These are phyloP conservation scores for Ramaria sp. DNA, from an alignment of 768 basidiomycete genomes.

Conservation along the genomic window DNA sequence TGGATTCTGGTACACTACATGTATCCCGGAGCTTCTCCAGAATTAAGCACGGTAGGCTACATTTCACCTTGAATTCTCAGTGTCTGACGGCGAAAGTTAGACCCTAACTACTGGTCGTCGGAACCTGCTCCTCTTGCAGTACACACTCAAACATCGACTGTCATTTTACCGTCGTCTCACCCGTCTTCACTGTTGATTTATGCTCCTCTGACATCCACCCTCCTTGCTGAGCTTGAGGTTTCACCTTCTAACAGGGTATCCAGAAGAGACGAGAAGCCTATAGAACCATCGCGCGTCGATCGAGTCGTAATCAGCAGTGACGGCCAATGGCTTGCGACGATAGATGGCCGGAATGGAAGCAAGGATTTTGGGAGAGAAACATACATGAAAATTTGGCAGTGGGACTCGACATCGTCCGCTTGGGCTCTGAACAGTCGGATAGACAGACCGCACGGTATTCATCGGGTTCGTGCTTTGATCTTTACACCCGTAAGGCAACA, in stretches of 20 bases:
- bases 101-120: slow-evolving; percentile 25
- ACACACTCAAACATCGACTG: slow-evolving; percentile 59
- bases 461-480: slow-evolving; percentile 47
- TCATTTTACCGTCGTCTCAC: slow-evolving; percentile 88
- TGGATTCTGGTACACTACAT: slow-evolving; percentile 61
- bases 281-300: slow-evolving; percentile 72
- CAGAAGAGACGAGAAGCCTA: slow-evolving; percentile 59
- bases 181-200: slow-evolving; percentile 92
- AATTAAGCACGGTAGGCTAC: slow-evolving; percentile 57
- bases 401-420: slow-evolving; percentile 50
- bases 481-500: slow-evolving; percentile 47
- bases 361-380: slow-evolving; percentile 55
- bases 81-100: slow-evolving; percentile 19
- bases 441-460: slow-evolving; percentile 72
- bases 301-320: slow-evolving; percentile 49
- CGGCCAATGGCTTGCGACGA: slow-evolving; percentile 89
- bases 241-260: slow-evolving; percentile 89
- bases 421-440: slow-evolving; percentile 84
- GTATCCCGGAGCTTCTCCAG: slow-evolving; percentile 63
- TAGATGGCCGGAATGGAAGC: slow-evolving; percentile 65
- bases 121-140: slow-evolving; percentile 55
- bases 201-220: slow-evolving; percentile 56
- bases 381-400: slow-evolving; percentile 86
- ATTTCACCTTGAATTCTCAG: slow-evolving; percentile 12
- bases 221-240: slow-evolving; percentile 83